These are phyloP conservation scores for Cladobotryum mycophilum DNA, from an alignment of 2,329 filamentous ascomycete species.

Conservation along the genomic window DNA sequence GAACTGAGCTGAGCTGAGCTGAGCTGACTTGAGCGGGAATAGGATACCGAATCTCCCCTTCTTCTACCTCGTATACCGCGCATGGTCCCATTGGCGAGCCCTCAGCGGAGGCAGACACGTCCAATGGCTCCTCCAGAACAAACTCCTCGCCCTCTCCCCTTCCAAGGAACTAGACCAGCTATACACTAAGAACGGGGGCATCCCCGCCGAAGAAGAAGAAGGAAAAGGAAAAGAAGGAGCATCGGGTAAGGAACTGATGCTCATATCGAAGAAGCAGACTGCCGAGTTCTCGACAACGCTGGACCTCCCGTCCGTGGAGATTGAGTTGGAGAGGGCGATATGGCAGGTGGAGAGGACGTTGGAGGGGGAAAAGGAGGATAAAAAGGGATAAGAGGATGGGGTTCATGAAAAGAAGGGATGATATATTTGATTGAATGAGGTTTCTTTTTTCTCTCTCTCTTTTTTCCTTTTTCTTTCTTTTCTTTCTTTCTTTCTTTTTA, in stretches of 20 bases:
- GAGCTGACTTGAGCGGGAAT: not conserved
- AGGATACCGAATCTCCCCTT: constrained; percentile 92
- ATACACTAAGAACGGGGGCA: constrained; percentile 49
- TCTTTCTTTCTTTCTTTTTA: no score
- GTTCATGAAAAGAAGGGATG: constrained; percentile 13
- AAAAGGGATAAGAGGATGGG: not conserved
- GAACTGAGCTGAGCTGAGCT: not conserved
- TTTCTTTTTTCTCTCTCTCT: no score
- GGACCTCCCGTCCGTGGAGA: constrained; percentile 61
- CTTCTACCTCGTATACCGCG: constrained; percentile 88
- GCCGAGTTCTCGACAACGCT: constrained; percentile 55
- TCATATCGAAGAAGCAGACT: constrained; percentile 48
- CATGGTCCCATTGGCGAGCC: constrained; percentile 88
- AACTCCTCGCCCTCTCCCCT: constrained; percentile 59
- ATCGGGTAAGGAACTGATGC: constrained; percentile 26
- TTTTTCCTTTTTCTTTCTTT: no score
- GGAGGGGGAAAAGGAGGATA: constrained; percentile 30
- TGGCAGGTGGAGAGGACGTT: constrained; percentile 60
- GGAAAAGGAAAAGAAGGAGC: constrained; percentile 10
- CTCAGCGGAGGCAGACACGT: constrained; percentile 78
- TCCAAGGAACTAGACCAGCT: constrained; percentile 66
- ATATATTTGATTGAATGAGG: not conserved
- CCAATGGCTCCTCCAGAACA: constrained; percentile 70
- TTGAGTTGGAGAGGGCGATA: constrained; percentile 69
- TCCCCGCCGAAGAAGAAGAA: constrained; percentile 11